Evolutionary conservation across 75 land plant species (phyloP), one percentile per base, ranked within the genome.

Genomic region (Cryptomeria japonica): DNA sequence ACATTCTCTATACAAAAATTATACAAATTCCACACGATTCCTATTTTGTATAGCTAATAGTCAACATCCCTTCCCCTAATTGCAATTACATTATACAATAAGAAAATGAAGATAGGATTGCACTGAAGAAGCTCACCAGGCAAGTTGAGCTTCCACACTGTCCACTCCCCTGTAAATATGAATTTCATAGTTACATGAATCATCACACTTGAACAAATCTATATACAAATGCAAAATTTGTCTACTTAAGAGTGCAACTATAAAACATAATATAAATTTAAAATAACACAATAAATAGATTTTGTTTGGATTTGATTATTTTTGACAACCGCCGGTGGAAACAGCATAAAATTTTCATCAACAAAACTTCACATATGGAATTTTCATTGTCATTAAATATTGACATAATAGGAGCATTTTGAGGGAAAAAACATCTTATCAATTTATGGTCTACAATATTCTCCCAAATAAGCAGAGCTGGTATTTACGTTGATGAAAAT

Each of bases 131-230:
- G 36, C 94, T 95, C 86, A 96, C 98, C 92, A 85, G 70, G 92
- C 90, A 15, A 96, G 93, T 86, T 96, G 98, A 53, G 89, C 89
- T 86, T 96, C 93, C 32, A 96, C 93, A 19, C 87, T 80, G 86
- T 94, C 92, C 88, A 88, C 89, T 83, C 80, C 89, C 94, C 94
- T 95, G 80, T 55, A 78, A 87, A 84, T 73, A 86, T 76, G 55
- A 87, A 88, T 44, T n/a, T 49, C 28, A 11, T 55, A 12, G 47
- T 82, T 82, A 8, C 51, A 44, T 46, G 32, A 49, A 47, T 72
- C 53, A 85, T 38, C 37, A 37, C 13, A 32, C 11, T 25, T 85
- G 9, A 56, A 4, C 25, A 85, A 36, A 38, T 55, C 34, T 85
- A 36, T 37, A 56, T 61, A 49, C 19, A 51, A n/a, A 31, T 3